A percentile compares a stretch with the other conserved stretches of the same genome.
Evolutionary conservation across 1,284 basidiomycete genomes (phyloP).

Genomic region (Papiliotrema laurentii): DNA sequence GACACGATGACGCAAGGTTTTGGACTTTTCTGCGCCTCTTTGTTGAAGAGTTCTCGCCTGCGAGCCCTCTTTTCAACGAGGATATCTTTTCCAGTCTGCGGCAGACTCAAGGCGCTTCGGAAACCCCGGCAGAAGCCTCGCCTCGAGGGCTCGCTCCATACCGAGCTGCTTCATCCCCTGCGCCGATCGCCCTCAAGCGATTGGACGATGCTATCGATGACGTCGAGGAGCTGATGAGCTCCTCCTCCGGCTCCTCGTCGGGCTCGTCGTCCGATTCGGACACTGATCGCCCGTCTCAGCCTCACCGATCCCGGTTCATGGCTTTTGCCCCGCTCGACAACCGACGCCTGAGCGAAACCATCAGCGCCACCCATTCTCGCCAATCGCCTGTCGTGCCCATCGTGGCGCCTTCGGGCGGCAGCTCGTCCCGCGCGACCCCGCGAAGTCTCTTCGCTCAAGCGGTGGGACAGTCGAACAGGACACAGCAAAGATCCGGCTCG

Average conservation of each 20-base stretch:
- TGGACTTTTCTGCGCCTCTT: constrained; percentile 65
- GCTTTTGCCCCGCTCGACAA: constrained; percentile 14
- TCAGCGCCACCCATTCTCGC: constrained; percentile 1
- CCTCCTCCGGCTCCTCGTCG: constrained; percentile 7
- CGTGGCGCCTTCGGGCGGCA: neutral
- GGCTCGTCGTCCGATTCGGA: neutral
- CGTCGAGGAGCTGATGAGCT: constrained; percentile 8
- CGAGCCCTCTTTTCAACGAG: constrained; percentile 23
- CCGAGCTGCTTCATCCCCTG: neutral
- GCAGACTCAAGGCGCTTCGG: constrained; percentile 2
- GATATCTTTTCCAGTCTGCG: constrained; percentile 18
- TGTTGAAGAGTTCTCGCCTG: constrained; percentile 47
- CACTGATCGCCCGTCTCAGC: neutral
- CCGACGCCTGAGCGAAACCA: constrained; percentile 7
- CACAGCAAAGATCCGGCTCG: constrained; percentile 4
- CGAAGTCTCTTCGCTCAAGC: constrained; percentile 5
- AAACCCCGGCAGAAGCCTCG: constrained; percentile 12
- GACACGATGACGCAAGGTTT: constrained; percentile 60
- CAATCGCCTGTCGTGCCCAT: neutral
- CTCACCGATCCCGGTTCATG: constrained; percentile 16
- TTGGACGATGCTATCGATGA: constrained; percentile 10
- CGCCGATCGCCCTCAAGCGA: constrained; percentile 9
- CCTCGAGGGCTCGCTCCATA: constrained; percentile 5
- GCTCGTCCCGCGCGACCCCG: neutral
- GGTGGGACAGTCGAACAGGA: neutral